Evolutionary conservation across 2,329 filamentous ascomycete genomes (phyloP), one percentile per base, ranked within the genome.

Genomic region (Thielaviopsis euricoi): DNA sequence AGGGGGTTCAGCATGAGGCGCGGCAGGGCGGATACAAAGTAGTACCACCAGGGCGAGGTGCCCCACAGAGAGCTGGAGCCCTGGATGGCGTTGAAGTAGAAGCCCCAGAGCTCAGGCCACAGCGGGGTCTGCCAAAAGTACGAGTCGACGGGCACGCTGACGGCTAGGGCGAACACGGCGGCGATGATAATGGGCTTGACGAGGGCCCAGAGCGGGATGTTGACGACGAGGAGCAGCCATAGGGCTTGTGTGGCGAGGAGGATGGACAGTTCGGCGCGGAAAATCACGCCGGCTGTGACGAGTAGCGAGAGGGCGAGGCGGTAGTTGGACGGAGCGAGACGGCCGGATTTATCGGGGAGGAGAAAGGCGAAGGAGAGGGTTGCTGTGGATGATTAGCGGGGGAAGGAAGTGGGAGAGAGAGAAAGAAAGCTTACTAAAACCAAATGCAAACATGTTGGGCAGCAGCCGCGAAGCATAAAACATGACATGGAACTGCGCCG

Each of bases 391-490:
- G 23, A 22, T n/a, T 52, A 22, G 29, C 10, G 21, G 56, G 15
- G 37, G 37, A n/a, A 43, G 15, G n/a, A 15, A 43, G 17, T 4
- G 17, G n/a, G 15, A 25, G 21, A 12, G 17, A 19, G 33, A 29
- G 19, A 26, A 23, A 61, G 22, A 17, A 53, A 40, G 76, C 83
- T 70, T 74, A 91, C 85, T 88, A 60, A 96, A 72, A 10, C 82
- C 81, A 72, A 97, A 93, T 21, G 93, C 90, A 71, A 96, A 95
- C 86, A 94, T 95, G 68, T 98, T 98, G 1, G 93, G 93, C 63
- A 98, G 73, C 2, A 89, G 93, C 61, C 93, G 79, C 17, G 89
- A 93, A 15, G 90, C 85, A 73, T 98, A 98, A 71, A 89, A 98
- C 61, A 93, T 77, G 61, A 95, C 73, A 71, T 98, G 93, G 66